Percentiles rank a stretch among this genome's conserved stretches.
Evolutionary conservation across 75 land plant species (phyloP).

Genomic region (Adiantum capillusveneris): DNA sequence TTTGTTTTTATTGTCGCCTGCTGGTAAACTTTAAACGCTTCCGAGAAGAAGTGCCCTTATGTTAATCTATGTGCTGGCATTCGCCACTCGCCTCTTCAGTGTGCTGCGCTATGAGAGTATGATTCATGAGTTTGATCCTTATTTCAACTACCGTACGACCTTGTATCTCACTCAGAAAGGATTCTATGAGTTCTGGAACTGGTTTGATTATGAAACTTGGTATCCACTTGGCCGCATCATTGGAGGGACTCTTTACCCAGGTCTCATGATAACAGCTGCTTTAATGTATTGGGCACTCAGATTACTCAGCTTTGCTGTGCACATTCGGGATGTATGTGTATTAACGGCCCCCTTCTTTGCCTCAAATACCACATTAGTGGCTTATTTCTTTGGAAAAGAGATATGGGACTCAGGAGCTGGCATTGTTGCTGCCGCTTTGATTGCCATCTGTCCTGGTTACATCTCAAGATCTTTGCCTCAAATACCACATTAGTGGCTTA

Average conservation of each 20-base stretch:
- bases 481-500: conserved; percentile 93
- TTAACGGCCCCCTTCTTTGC: conserved; percentile 96
- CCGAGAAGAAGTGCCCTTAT: conserved; percentile 56
- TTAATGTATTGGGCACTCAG: conserved; percentile 59
- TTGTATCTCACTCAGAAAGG: conserved; percentile 75
- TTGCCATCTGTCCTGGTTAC: conserved; percentile 96
- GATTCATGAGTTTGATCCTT: conserved; percentile 99
- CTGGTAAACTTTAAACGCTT: too few relatives aligned
- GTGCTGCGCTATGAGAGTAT: conserved; percentile 94
- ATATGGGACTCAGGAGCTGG: conserved; percentile 94
- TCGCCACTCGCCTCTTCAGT: conserved; percentile 79
- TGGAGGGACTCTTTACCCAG: conserved; percentile 95
- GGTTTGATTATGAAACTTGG: conserved; percentile 98
- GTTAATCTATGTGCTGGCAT: conserved; percentile 81
- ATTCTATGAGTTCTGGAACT: conserved; percentile 98
- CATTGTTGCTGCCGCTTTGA: conserved; percentile 82
- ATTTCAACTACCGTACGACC: conserved; percentile 97
- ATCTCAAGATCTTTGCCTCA: conserved; percentile 94
- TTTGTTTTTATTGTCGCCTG: too few relatives aligned
- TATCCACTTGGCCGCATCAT: conserved; percentile 96
- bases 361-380: conserved; percentile 87
- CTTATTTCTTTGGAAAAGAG: conserved; percentile 95
- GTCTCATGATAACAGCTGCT: conserved; percentile 97
- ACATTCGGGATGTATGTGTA: conserved; percentile 94
- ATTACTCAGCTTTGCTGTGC: conserved; percentile 70